phyloP scores from a whole-genome alignment of 768 basidiomycete genomes.

The Xerocomellus chrysenteron region DNA sequence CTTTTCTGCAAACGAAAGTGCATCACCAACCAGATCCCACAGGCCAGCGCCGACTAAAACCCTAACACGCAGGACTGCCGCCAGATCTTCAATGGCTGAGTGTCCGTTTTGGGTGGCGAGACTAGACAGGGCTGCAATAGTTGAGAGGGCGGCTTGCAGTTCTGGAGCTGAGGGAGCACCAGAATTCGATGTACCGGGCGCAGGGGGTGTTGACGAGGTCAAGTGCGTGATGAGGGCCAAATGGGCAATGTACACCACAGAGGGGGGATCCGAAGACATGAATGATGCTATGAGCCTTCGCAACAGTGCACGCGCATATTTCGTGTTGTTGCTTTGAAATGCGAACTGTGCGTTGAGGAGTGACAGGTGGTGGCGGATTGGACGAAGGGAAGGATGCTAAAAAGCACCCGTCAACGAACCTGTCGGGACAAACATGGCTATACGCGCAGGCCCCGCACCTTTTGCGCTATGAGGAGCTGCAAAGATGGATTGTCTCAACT shows the following conservation, averaged over 20 bases:
- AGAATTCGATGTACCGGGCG: slow-evolving; percentile 1
- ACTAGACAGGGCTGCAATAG: slow-evolving; percentile 34
- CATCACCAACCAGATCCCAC: slow-evolving; percentile 52
- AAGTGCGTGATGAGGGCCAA: slow-evolving; percentile 52
- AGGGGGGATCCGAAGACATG: slow-evolving; percentile 47
- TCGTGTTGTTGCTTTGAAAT: slow-evolving; percentile 46
- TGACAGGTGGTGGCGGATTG: slow-evolving; percentile 57
- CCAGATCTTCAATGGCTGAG: slow-evolving; percentile 45
- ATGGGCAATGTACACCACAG: slow-evolving; percentile 53
- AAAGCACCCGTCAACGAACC: slow-evolving; percentile 3
- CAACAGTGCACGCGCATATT: slow-evolving; percentile 59
- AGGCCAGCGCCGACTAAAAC: slow-evolving; percentile 52
- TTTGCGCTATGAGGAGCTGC: slow-evolving; percentile 56
- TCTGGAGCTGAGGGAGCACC: slow-evolving; percentile 12
- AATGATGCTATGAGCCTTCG: slow-evolving; percentile 53
- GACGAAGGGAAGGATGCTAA: slow-evolving; percentile 64
- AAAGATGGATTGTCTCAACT: neutral
- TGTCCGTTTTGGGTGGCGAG: slow-evolving; percentile 37
- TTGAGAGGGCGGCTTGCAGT: slow-evolving; percentile 31
- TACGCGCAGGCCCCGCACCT: slow-evolving; percentile 40
- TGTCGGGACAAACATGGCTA: neutral
- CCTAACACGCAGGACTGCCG: slow-evolving; percentile 56
- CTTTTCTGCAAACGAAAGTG: slow-evolving; percentile 50
- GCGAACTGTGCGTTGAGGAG: slow-evolving; percentile 60
- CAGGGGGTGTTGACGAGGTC: slow-evolving; percentile 23